Conservation (phyloP, 257 asterid genomes). For the Nicotiana benthamiana region DNA sequence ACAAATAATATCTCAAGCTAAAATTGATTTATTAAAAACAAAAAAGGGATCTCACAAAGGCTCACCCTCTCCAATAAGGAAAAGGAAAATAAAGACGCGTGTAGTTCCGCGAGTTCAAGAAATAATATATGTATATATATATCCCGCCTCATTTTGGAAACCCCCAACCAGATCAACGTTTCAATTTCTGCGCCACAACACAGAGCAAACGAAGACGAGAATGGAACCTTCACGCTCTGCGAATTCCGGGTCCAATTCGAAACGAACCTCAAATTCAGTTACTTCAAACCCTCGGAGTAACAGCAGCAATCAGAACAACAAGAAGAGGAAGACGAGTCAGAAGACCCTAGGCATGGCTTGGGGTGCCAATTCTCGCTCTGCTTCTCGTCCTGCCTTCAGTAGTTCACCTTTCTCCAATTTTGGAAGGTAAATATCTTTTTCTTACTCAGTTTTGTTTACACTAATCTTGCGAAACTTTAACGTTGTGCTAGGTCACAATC, state of each 20-base stretch:
- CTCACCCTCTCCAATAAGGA: too few relatives aligned
- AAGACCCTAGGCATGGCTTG: constrained; percentile 86
- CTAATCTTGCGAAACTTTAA: neutral
- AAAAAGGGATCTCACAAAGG: neutral
- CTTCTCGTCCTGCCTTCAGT: constrained; percentile 52
- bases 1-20: too few relatives aligned
- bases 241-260: constrained; percentile 38
- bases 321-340: constrained; percentile 53
- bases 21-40: too few relatives aligned
- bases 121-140: neutral
- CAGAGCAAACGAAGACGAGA: constrained; percentile 23
- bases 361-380: constrained; percentile 72
- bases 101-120: neutral
- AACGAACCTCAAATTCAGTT: constrained; percentile 39
- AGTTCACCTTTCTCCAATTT: constrained; percentile 77
- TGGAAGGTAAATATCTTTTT: constrained; percentile 42
- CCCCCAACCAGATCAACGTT: neutral
- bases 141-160: neutral
- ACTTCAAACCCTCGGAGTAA: constrained; percentile 42
- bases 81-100: neutral
- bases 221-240: constrained; percentile 28
- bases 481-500: too few relatives aligned
- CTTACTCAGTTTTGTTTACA: neutral
- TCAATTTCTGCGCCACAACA: neutral
- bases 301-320: constrained; percentile 26